Evolutionary conservation across 169 alveolate genomes (phyloP).

Genomic region (Plasmodium vinckei): DNA sequence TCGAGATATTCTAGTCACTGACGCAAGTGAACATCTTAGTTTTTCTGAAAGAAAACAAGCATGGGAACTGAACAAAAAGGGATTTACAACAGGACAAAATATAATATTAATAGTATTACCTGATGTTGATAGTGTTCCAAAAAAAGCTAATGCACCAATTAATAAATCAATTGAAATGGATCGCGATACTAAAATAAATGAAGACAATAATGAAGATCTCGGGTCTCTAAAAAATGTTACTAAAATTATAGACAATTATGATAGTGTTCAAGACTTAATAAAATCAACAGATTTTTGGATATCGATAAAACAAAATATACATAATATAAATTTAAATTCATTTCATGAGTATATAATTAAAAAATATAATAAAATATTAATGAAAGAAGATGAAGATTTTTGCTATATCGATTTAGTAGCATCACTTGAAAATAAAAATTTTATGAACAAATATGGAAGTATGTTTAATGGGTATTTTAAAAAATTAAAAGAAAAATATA

Average conservation of each 20-base stretch:
- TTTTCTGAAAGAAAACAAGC: conserved; percentile 18
- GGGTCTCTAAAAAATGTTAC: conserved; percentile 13
- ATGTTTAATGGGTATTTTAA: conserved; percentile 59
- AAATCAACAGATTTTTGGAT: conserved; percentile 40
- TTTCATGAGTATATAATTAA: conserved; percentile 44
- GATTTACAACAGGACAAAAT: conserved; percentile 48
- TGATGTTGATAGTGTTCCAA: conserved; percentile 2
- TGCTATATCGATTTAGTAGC: conserved; percentile 22
- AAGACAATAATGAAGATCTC: neutral
- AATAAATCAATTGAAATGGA: neutral
- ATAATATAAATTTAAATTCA: neutral
- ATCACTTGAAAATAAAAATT: conserved; percentile 14
- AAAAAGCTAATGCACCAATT: neutral
- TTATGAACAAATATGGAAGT: conserved; percentile 40
- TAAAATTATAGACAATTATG: conserved; percentile 32
- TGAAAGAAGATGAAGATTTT: conserved; percentile 6
- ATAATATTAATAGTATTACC: conserved; percentile 45
- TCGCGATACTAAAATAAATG: neutral
- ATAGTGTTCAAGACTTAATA: conserved; percentile 30
- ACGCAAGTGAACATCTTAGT: conserved; percentile 37
- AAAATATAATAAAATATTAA: conserved; percentile 24
- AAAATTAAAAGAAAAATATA: conserved; percentile 29
- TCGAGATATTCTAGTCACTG: conserved; percentile 22
- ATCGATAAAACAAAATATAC: conserved; percentile 23
- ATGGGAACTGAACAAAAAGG: conserved; percentile 59